Conservation (phyloP, 225 moss, liverwort and hornwort species). For the Thuidium tamariscinum region DNA sequence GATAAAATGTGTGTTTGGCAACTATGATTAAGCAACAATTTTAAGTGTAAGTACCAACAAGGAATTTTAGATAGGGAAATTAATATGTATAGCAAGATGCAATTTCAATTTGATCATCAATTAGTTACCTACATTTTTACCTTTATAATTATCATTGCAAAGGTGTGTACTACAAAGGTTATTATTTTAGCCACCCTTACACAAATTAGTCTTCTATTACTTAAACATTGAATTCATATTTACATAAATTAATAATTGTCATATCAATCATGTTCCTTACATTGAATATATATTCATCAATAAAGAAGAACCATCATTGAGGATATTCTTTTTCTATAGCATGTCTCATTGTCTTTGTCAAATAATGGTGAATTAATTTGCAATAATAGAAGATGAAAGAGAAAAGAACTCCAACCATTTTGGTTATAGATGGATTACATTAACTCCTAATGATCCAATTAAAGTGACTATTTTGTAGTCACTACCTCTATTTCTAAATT, state of each 20-base stretch:
- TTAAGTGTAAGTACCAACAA: neutral
- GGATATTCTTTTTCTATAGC: rapidly evolving
- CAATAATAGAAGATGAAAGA: neutral
- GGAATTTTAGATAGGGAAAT: neutral
- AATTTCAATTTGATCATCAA: neutral
- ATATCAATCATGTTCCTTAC: too few species aligned
- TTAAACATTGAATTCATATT: too few species aligned
- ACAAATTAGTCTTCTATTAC: neutral
- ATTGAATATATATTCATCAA: too few species aligned
- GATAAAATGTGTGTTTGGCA: neutral
- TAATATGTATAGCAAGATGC: neutral
- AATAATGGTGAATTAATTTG: neutral
- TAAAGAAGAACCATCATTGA: neutral
- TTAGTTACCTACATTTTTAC: neutral
- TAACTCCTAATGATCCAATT: neutral
- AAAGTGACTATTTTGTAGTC: neutral
- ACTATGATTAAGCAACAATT: too few species aligned
- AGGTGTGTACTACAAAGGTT: rapidly evolving
- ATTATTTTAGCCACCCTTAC: neutral
- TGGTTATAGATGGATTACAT: neutral
- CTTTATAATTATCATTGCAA: neutral
- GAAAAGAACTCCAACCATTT: neutral
- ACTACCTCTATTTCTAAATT: rapidly evolving
- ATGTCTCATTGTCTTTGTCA: too few species aligned
- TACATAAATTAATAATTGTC: neutral